Evolutionary conservation across 768 basidiomycete genomes (phyloP).

Genomic region (Russula earlei): DNA sequence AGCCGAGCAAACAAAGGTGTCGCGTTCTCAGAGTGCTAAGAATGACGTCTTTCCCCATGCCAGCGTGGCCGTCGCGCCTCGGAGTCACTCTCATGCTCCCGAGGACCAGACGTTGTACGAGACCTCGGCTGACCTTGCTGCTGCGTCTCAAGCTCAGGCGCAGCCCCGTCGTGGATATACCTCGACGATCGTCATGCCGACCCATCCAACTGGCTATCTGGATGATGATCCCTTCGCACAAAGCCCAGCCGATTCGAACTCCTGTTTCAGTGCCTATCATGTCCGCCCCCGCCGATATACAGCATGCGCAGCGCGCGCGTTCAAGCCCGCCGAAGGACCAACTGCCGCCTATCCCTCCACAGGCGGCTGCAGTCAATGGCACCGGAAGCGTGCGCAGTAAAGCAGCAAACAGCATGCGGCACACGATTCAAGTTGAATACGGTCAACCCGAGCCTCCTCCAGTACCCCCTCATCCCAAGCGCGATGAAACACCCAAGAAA

Average conservation of each 20-base stretch:
- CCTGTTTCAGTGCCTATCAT: constrained; percentile 31
- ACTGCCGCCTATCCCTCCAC: constrained; percentile 8
- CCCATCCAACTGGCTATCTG: constrained; percentile 34
- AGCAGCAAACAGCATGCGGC: constrained; percentile 46
- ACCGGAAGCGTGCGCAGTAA: constrained; percentile 36
- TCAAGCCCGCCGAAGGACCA: constrained; percentile 10
- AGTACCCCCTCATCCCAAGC: constrained; percentile 5
- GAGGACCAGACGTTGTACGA: constrained; percentile 43
- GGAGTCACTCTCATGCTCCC: constrained; percentile 40
- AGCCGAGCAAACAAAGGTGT: constrained; percentile 25
- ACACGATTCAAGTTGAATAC: constrained; percentile 97
- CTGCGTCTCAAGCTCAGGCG: constrained; percentile 25
- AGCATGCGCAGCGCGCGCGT: constrained; percentile 3
- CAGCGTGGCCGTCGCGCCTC: constrained; percentile 25
- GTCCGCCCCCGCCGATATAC: constrained; percentile 21
- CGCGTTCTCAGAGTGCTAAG: constrained; percentile 47
- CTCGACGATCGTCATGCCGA: constrained; percentile 33
- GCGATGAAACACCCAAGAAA: constrained; percentile 14
- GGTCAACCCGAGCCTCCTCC: constrained; percentile 41
- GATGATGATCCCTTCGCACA: constrained; percentile 69
- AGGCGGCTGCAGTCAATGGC: constrained; percentile 25
- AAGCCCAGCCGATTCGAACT: neutral
- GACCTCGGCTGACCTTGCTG: constrained; percentile 52
- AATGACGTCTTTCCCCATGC: constrained; percentile 36
- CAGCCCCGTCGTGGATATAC: constrained; percentile 27